Evolutionary conservation across 169 alveolate genomes (phyloP), one percentile per base, ranked within the genome.

Genomic region (Babesia ovata): DNA sequence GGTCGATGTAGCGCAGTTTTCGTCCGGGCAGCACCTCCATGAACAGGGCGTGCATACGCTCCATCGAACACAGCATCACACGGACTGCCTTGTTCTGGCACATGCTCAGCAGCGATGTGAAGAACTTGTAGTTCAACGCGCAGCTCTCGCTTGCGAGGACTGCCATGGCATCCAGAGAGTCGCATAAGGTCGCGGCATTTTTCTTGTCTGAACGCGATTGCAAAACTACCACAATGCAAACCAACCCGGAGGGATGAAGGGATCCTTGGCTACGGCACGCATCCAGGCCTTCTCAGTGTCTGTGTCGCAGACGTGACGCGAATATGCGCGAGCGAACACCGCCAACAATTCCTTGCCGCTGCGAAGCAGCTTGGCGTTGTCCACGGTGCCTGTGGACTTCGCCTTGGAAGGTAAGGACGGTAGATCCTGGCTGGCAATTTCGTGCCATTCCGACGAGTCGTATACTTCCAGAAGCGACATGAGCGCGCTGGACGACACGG

Each of bases 221-320:
- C 19, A 19, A 26, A 44, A n/a, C 61, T 13, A 4, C 50, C 11
- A 21, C 39, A 10, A 0, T 7, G 19, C 29, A 61, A 81, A 81
- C 79, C 12, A 17, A 81, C 88, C 81, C 45, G 54, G 75, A 2
- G 39, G 48, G 46, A 81, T 50, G 65, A 81, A 74, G 36, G 83
- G 85, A 46, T 81, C 85, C 39, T 73, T 54, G 21, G 88, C 88
- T 10, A 74, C 39, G 9, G 58, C 42, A 14, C 76, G 84, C 63
- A 81, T 48, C 88, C 88, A 81, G n/a, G 52, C 53, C 69, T 62
- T 66, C 42, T 81, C 79, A 11, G 65, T 42, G 70, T 81, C 88
- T 8, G 24, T 62, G 14, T 66, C 50, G 59, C 88, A 81, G 12
- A 49, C 63, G 52, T 61, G 33, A 17, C 50, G 45, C 17, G 77